Conservation (phyloP, 305 asterid genomes). For the Fraxinus dipetala region DNA sequence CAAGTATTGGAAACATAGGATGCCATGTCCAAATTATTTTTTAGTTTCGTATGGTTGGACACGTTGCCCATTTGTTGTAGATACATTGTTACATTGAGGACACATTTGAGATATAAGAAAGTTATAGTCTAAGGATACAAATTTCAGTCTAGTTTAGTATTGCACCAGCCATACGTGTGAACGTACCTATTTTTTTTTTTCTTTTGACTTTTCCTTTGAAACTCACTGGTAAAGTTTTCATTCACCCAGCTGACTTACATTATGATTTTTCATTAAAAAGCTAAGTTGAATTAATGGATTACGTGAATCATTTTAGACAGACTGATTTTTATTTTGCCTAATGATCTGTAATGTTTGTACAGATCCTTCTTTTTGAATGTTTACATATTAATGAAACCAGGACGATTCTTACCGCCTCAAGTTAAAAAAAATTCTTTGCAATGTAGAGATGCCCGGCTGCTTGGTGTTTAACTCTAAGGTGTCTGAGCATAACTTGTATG, state of each 20-base stretch:
- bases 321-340: neutral
- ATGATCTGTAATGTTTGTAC: neutral
- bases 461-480: constrained; percentile 13
- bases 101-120: neutral
- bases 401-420: neutral
- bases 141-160: neutral
- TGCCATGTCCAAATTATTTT: neutral
- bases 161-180: neutral
- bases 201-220: neutral
- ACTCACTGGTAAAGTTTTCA: neutral
- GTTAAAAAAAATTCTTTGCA: neutral
- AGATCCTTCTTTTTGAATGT: neutral
- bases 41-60: neutral
- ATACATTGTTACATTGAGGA: neutral
- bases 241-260: neutral
- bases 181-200: neutral
- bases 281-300: neutral
- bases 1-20: neutral
- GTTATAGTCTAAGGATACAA: neutral
- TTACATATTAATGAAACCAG: neutral
- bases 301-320: neutral
- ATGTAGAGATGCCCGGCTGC: constrained; percentile 62
- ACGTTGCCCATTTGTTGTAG: neutral
- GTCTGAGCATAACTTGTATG: constrained; percentile 35
- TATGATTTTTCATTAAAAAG: neutral